Evolutionary conservation across 2,329 filamentous ascomycete species (phyloP), one percentile per base, ranked within the genome.

Genomic region (Pseudophaeomoniella oleicola): DNA sequence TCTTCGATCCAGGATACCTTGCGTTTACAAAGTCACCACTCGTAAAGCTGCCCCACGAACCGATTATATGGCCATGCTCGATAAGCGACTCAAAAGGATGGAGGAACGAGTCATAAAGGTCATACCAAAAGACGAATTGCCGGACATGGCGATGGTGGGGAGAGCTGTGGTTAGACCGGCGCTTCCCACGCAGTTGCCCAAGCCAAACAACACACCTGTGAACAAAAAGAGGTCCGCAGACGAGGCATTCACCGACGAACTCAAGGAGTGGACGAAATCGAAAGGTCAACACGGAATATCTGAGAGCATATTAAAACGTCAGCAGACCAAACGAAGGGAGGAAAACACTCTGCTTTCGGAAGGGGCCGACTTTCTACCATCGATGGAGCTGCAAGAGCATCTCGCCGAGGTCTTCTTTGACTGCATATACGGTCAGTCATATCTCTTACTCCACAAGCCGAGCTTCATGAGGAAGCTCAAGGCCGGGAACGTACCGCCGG

Each of bases 31-130:
- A 53, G 85, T 94, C 41, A 96, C 87, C 0, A 86, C 87, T 3
- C 72, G 90, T 41, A 96, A 96, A 57, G 86, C 88, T 1, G 86
- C 87, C 3, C 90, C 90, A 2, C 72, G 90, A 36, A 96, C 90
- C 13, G 90, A 96, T 58, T 96, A 96, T 58, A 96, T 96, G 90
- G 86, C 87, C 30, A 96, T 96, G 86, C 64, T 96, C 49, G 90
- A 96, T 60, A 94, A 94, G 60, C 74, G 90, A 37, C 59, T 96
- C 46, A 94, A 93, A 64, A 72, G 88, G 39, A 96, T 96, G 90
- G 90, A 98, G 58, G 88, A 96, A 51, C 79, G 88, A 39, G 90
- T 96, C 43, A 92, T 96, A 61, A 94, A 94, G 56, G 80, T 88
- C 40, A 81, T 96, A 17, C 88, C 90, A 0, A 93, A 88, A 53